Conservation (phyloP, 2,329 filamentous ascomycete genomes). For the Trichoderma polysporum region DNA sequence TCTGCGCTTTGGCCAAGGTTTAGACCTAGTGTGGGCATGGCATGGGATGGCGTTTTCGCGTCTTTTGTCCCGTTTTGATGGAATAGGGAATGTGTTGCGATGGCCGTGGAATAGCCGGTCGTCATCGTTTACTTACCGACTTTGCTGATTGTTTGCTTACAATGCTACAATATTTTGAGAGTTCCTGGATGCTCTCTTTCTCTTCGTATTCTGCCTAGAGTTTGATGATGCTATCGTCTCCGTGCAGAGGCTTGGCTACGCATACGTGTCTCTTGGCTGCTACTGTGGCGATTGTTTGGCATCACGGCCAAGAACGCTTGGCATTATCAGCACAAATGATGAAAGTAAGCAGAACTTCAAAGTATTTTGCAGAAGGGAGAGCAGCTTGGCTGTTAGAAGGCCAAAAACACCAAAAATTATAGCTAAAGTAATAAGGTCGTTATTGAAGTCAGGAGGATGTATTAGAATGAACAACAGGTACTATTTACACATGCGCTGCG, state of each 20-base stretch:
- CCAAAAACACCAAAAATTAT: no score
- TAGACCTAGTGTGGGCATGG: background rate
- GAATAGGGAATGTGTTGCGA: background rate
- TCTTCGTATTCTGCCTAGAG: background rate
- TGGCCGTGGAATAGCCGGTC: background rate
- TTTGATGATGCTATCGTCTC: background rate
- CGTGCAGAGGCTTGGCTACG: background rate
- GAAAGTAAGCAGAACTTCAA: background rate
- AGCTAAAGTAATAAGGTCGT: no score
- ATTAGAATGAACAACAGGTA: no score
- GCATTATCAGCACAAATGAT: no score
- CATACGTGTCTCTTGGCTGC: conserved; percentile 19
- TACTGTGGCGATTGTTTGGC: background rate
- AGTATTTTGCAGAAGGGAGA: no score
- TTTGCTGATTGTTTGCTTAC: background rate
- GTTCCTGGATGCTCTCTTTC: background rate
- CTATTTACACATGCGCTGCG: no score
- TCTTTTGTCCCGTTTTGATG: background rate
- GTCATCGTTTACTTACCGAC: background rate
- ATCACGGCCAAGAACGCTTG: conserved; percentile 1
- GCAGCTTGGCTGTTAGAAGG: no score
- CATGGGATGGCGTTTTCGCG: background rate
- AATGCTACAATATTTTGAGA: background rate
- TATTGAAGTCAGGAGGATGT: no score
- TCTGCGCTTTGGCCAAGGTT: no score